Conservation (phyloP, 768 basidiomycete genomes). For the Rhodotorula kratochvilovae region DNA sequence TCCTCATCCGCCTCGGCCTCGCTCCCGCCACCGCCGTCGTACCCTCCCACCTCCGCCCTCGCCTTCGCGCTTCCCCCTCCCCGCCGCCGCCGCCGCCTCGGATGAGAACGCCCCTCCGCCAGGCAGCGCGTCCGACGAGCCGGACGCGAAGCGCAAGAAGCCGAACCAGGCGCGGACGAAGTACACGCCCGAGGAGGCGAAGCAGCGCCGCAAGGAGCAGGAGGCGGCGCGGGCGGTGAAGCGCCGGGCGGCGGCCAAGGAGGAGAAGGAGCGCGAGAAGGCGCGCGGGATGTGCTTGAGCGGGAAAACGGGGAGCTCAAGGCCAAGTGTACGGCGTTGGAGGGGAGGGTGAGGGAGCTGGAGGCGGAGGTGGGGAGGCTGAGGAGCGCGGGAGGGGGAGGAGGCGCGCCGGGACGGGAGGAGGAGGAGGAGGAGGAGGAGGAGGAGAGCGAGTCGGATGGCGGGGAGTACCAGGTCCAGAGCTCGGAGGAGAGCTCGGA, state of each 20-base stretch:
- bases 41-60: neutral
- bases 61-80: neutral
- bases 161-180: neutral
- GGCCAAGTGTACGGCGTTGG: neutral
- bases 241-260: neutral
- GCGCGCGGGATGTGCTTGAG: neutral
- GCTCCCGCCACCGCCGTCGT: neutral
- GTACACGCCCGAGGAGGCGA: constrained; percentile 19
- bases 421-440: neutral
- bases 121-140: neutral
- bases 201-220: constrained; percentile 5
- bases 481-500: constrained; percentile 5
- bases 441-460: constrained; percentile 5
- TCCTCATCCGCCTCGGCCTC: neutral
- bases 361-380: neutral
- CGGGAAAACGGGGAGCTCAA: neutral
- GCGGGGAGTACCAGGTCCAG: constrained; percentile 15
- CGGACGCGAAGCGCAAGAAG: neutral
- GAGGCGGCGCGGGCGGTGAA: constrained; percentile 1
- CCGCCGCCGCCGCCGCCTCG: neutral
- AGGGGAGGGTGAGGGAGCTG: neutral
- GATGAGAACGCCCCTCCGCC: neutral
- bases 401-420: neutral
- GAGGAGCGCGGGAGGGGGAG: neutral
- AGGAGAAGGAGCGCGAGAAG: neutral